Evolutionary conservation across 1,139 yeast species (phyloP).

Genomic region (Arxiozyma telluris): DNA sequence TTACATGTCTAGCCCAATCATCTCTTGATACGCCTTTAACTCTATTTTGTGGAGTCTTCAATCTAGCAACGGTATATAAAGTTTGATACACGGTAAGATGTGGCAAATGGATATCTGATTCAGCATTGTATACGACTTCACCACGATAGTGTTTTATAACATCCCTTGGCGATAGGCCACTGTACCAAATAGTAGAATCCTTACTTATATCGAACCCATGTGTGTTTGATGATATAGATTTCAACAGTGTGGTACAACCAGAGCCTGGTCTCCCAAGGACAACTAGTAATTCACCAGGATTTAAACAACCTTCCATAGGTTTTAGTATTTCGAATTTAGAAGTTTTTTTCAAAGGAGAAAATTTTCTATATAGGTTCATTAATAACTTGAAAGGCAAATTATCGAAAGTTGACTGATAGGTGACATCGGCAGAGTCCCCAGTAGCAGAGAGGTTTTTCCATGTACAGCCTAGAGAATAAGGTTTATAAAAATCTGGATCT

Average conservation of each 20-base stretch:
- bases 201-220: constrained; percentile 58
- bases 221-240: constrained; percentile 60
- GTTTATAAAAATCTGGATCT: constrained; percentile 59
- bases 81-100: constrained; percentile 56
- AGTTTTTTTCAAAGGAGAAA: constrained; percentile 14
- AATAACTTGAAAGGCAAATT: constrained; percentile 36
- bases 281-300: constrained; percentile 67
- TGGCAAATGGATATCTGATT: constrained; percentile 39
- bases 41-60: constrained; percentile 61
- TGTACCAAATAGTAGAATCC: constrained; percentile 41
- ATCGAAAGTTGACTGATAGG: constrained; percentile 64
- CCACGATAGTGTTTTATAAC: constrained; percentile 49
- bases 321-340: constrained; percentile 46
- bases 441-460: constrained; percentile 61
- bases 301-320: constrained; percentile 57
- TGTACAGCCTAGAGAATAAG: constrained; percentile 56
- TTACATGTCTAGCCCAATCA: constrained; percentile 50
- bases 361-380: constrained; percentile 17
- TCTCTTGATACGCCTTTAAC: constrained; percentile 50
- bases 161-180: constrained; percentile 43
- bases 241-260: constrained; percentile 73
- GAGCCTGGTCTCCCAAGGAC: constrained; percentile 80
- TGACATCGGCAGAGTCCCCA: constrained; percentile 71
- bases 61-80: constrained; percentile 51
- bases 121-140: constrained; percentile 66